Evolutionary conservation across 371 early-diverging fungal species (phyloP).

Genomic region (Saksenaea vasiformis): DNA sequence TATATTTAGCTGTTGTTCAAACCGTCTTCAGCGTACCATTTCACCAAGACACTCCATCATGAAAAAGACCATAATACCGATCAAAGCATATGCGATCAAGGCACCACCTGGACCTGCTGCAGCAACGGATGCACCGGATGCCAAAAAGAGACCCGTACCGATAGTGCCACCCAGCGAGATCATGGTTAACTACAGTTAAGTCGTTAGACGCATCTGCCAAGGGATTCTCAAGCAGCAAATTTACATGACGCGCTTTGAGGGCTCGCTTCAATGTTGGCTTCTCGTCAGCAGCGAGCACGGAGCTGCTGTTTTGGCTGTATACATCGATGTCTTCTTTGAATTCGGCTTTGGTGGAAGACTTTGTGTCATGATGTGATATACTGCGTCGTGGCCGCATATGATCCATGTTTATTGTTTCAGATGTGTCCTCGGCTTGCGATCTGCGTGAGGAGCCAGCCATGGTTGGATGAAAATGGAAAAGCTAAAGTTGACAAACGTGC

Average conservation of each 20-base stretch:
- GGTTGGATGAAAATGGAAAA: neutral
- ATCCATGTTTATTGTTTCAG: neutral
- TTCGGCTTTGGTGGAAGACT: neutral
- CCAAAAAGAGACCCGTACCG: constrained; percentile 87
- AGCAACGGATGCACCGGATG: constrained; percentile 77
- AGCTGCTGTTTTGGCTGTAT: neutral
- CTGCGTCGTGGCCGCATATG: constrained; percentile 4
- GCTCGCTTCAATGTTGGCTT: constrained; percentile 48
- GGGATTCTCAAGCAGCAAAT: neutral
- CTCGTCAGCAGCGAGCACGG: neutral
- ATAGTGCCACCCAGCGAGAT: constrained; percentile 81
- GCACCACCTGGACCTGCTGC: constrained; percentile 85
- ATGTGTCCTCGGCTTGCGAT: neutral
- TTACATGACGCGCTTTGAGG: constrained; percentile 63
- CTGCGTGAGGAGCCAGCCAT: constrained; percentile 1
- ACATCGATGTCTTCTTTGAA: neutral
- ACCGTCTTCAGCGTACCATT: constrained; percentile 54
- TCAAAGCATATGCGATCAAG: constrained; percentile 70
- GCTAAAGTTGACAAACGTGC: neutral
- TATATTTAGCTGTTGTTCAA: neutral
- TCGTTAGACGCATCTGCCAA: neutral
- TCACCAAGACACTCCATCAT: constrained; percentile 85
- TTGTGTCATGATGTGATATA: neutral
- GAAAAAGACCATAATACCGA: constrained; percentile 83
- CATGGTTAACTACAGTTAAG: constrained; percentile 62